phyloP scores from a whole-genome alignment of 148 eudicot species.

The Persicaria maculosa region DNA sequence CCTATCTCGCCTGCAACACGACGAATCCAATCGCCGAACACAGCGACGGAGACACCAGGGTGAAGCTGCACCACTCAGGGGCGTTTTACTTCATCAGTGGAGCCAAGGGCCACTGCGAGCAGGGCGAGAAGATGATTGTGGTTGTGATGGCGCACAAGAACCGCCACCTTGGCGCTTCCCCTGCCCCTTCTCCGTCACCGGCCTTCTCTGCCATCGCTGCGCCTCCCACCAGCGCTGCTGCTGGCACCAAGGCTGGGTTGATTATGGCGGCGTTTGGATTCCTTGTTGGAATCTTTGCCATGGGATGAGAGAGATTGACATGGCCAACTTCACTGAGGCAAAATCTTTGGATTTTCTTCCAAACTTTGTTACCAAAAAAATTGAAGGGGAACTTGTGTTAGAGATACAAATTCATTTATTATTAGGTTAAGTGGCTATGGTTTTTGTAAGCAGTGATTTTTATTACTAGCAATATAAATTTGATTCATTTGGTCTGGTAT shows the following conservation, averaged over 20 bases:
- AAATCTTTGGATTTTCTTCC: neutral
- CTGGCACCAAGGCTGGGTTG: slow-evolving; percentile 6
- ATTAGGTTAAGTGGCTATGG: neutral
- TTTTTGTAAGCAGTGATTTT: neutral
- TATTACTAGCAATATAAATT: neutral
- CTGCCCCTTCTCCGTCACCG: slow-evolving; percentile 52
- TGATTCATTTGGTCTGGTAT: neutral
- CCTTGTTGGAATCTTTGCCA: slow-evolving; percentile 2
- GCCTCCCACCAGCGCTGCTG: slow-evolving; percentile 45
- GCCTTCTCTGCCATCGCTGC: slow-evolving; percentile 31
- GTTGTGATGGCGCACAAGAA: slow-evolving; percentile 45
- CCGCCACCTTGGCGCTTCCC: slow-evolving; percentile 6
- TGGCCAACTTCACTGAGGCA: neutral
- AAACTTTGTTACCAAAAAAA: too few relatives aligned
- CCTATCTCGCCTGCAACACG: slow-evolving; percentile 57
- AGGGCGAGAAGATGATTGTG: slow-evolving; percentile 67
- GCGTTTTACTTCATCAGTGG: slow-evolving; percentile 72
- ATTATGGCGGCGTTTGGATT: neutral
- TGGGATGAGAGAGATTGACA: neutral
- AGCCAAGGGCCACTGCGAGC: slow-evolving; percentile 40
- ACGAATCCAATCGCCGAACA: slow-evolving; percentile 38
- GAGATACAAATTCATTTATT: neutral
- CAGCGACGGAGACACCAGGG: slow-evolving; percentile 43
- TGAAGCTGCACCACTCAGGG: slow-evolving; percentile 40
- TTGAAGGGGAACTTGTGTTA: neutral